Evolutionary conservation across 176 grass and related monocot species (phyloP), one percentile per base, ranked within the genome.

Genomic region (Carex scoparia): DNA sequence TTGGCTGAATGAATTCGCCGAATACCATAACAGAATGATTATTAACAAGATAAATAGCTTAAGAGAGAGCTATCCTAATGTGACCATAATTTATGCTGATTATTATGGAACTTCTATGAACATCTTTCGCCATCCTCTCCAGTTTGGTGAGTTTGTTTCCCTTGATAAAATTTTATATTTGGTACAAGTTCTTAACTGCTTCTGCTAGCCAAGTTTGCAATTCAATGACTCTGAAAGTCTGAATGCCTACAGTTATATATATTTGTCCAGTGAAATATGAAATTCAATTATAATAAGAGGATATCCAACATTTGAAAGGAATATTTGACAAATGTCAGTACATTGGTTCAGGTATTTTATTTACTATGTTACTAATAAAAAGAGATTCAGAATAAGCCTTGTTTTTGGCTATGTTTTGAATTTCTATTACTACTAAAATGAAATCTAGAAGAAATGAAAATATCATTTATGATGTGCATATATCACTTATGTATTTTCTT

Each of bases 51-150:
- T 97, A 65, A 85, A 92, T 65, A 83, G 79, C 49, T 84, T 97
- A 14, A 87, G 84, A 86, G 75, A 74, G 48, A 86, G 88, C 89
- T 79, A 97, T 72, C 88, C 91, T 73, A 86, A 92, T 80, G 83
- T 90, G 56, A 90, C 90, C 23, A 73, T 97, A 83, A 86, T 94
- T 81, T 92, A 97, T 90, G 94, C 94, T 49, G 92, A 97, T 86
- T 97, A 97, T 87, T 97, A 90, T 87, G 94, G 86, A 37, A 88
- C 94, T 84, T 68, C 89, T 77, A 87, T 90, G 86, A 87, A 84
- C 79, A 90, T 97, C 73, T 97, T 84, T 76, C 94, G 69, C 18
- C 16, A 84, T 30, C 94, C 94, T 59, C 89, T 91, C 37, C 85
- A 97, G 72, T 97, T 90, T 82, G 94, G 94, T 97, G 54, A 92